Base-by-base conservation (phyloP, 1,284 basidiomycete genomes). In the Ceratobasidium sp. region DNA sequence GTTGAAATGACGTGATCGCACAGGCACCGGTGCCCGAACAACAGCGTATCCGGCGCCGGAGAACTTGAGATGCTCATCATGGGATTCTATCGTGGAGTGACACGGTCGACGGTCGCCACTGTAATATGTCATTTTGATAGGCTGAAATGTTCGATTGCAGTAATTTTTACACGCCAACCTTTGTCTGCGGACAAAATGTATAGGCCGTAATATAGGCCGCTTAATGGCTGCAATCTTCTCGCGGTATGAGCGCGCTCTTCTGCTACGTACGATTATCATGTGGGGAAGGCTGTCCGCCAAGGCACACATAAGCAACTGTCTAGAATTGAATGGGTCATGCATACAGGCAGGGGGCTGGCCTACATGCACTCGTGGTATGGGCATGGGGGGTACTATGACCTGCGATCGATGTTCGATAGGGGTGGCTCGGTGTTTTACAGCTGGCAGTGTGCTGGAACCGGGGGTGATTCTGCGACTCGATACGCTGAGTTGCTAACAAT, bases 391-490 rank as follows among this genome's bases (percentile, higher is more conserved):
- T n/a, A n/a, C n/a, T n/a, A n/a, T n/a, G n/a, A n/a, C n/a, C n/a
- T 26, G 58, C n/a, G 47, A n/a, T n/a, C 47, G 17, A 49, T 49
- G 47, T n/a, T 26, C 33, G 33, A 35, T 20, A 58, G 6, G 53
- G 28, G 31, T 5, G 11, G 11, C 60, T 61, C 35, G 33, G 37
- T 61, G 60, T 61, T 61, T 61, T 61, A 61, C n/a, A 42, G 35
- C 33, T n/a, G 20, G 42, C 42, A n/a, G 23, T 49, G 20, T 49
- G 47, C 23, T 49, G 20, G 54, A 56, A 1, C 54, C 10, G 23
- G 37, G 63, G 63, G 11, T 20, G 26, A 65, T 65, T 49, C 63
- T 65, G 63, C 63, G 45, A 65, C 63, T 56, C 63, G 45, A 45
- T 47, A 31, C 49, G 63, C 42, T 45, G 63, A 65, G 63, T 65